Evolutionary conservation across 2,329 filamentous ascomycete species (phyloP), one percentile per base, ranked within the genome.

Genomic region (Aspergillus neotritici): DNA sequence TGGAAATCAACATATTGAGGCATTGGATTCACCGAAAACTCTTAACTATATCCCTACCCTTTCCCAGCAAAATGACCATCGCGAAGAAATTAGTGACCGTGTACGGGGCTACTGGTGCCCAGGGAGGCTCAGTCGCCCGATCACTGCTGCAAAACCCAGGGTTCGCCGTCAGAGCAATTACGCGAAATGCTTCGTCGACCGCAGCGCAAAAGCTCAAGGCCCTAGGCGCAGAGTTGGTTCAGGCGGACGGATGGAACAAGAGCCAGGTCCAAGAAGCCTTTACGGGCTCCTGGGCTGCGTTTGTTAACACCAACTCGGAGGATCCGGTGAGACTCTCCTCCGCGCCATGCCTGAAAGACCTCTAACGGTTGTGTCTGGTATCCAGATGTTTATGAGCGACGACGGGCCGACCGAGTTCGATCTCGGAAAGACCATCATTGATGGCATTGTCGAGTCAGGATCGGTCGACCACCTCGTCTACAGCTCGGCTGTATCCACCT

Each of bases 381-480:
- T 25, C 2, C 9, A 25, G 21, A 25, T 25, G 21, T 25, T 25
- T 25, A 25, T 25, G 21, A 25, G 7, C 1, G 3, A 17, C 5
- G 14, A 16, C 37, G 58, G 61, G 1, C 59, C 55, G 2, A 62
- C 48, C 2, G 67, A 70, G 43, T 52, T 54, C 5, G 66, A 64
- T n/a, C 36, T 69, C 15, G 67, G 66, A 8, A 67, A 62, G 5
- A 8, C 9, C 7, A 25, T 25, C 21, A 25, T 25, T 25, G 21
- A 25, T 25, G 21, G 21, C 34, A 47, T 29, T 3, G 46, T 70
- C 32, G 51, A 67, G 10, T 63, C 68, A 38, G 57, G 56, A 7
- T 65, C 64, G 1, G 63, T 68, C 0, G 46, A 58, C 36, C 58
- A 66, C 47, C 55, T 70, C 11, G 58, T 69, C 6, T 69, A 61